Conservation (phyloP, 2,329 filamentous ascomycete genomes). For the Sarocladium strictum region DNA sequence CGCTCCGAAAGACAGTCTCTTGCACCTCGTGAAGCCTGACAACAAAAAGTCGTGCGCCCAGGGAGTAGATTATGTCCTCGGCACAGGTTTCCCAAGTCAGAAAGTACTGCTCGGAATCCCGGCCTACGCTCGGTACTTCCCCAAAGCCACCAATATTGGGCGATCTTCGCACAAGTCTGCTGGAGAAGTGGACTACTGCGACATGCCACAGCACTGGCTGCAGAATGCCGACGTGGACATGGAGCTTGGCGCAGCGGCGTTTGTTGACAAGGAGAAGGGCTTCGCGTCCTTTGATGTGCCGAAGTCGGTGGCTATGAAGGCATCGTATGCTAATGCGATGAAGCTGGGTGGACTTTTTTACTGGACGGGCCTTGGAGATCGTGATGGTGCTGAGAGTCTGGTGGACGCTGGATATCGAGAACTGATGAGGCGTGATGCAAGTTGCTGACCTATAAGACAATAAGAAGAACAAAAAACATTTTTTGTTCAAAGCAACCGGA, state of each 20-base stretch:
- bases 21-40: slow-evolving; percentile 15
- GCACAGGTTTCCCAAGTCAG: slow-evolving; percentile 45
- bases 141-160: slow-evolving; percentile 45
- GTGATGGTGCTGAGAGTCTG: slow-evolving; percentile 46
- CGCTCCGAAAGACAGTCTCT: slow-evolving; percentile 24
- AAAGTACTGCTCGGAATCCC: slow-evolving; percentile 61
- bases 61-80: slow-evolving; percentile 47
- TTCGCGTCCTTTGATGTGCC: slow-evolving; percentile 63
- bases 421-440: slow-evolving; percentile 21
- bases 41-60: slow-evolving; percentile 41
- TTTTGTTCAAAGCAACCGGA: too few species aligned
- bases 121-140: slow-evolving; percentile 57
- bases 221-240: slow-evolving; percentile 38
- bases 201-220: slow-evolving; percentile 49
- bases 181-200: slow-evolving; percentile 56
- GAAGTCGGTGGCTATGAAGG: slow-evolving; percentile 54
- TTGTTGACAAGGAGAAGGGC: slow-evolving; percentile 27
- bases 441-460: slow-evolving; percentile 22
- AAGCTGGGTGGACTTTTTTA: slow-evolving; percentile 60
- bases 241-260: slow-evolving; percentile 44
- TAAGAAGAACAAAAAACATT: not conserved
- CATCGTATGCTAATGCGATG: slow-evolving; percentile 47
- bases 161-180: slow-evolving; percentile 39
- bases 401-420: slow-evolving; percentile 51
- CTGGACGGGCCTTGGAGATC: slow-evolving; percentile 61